Percentiles rank a stretch among this genome's conserved stretches.
These are phyloP conservation scores for Jamesozyma piceae DNA, from an alignment of 805 yeast genomes.

Conservation along the genomic window DNA sequence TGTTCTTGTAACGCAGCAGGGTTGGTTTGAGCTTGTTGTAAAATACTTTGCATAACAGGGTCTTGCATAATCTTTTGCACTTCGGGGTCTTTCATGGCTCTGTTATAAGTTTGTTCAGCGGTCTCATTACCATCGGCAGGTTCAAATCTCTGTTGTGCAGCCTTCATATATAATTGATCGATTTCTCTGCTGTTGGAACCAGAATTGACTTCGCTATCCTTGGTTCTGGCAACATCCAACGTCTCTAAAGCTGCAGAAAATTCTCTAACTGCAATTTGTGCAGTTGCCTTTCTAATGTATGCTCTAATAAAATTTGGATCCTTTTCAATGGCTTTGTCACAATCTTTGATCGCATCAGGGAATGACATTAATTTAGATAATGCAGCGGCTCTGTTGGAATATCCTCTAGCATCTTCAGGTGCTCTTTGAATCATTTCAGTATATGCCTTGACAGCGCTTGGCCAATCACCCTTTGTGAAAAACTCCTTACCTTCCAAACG, in stretches of 20 bases:
- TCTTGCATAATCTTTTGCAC: slow-evolving; percentile 80
- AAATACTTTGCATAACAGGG: slow-evolving; percentile 91
- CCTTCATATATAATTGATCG: slow-evolving; percentile 71
- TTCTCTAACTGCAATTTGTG: slow-evolving; percentile 84
- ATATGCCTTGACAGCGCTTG: slow-evolving; percentile 87
- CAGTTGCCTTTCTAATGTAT: slow-evolving; percentile 91
- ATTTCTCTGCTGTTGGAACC: slow-evolving; percentile 64
- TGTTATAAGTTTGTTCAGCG: slow-evolving; percentile 85
- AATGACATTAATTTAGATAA: slow-evolving; percentile 88
- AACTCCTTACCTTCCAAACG: slow-evolving; percentile 83
- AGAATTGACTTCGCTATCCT: slow-evolving; percentile 55
- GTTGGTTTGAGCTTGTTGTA: slow-evolving; percentile 86
- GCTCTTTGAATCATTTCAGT: slow-evolving; percentile 93
- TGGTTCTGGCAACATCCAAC: slow-evolving; percentile 63
- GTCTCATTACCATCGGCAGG: slow-evolving; percentile 75
- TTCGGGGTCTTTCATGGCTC: slow-evolving; percentile 91
- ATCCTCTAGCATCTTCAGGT: slow-evolving; percentile 95
- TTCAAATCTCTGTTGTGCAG: slow-evolving; percentile 69
- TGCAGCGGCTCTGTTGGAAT: slow-evolving; percentile 97
- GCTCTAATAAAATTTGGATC: slow-evolving; percentile 92
- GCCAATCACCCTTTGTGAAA: slow-evolving; percentile 92
- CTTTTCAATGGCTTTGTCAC: slow-evolving; percentile 77
- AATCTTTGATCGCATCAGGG: slow-evolving; percentile 92
- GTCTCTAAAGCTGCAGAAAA: slow-evolving; percentile 76
- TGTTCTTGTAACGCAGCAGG: slow-evolving; percentile 97